These are phyloP conservation scores for Aspergillus clavatus DNA, from an alignment of 2,329 filamentous ascomycete genomes.

Conservation along the genomic window DNA sequence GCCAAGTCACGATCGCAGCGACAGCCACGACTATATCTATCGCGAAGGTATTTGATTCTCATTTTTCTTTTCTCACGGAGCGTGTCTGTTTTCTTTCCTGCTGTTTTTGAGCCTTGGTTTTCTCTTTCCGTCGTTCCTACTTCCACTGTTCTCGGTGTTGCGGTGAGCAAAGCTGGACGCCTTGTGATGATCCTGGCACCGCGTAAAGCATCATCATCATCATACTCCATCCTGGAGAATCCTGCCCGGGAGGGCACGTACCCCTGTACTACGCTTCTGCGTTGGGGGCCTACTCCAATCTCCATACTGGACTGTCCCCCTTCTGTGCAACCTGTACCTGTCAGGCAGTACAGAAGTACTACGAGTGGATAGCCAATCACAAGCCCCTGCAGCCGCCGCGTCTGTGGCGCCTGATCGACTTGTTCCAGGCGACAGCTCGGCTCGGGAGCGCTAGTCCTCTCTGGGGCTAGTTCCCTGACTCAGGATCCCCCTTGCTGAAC, in stretches of 20 bases:
- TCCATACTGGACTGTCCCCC: neutral
- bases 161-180: too few species aligned
- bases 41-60: slow-evolving; percentile 24
- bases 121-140: slow-evolving; percentile 1
- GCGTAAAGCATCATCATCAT: too few species aligned
- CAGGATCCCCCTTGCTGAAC: slow-evolving; percentile 17
- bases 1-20: slow-evolving; percentile 7
- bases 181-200: too few species aligned
- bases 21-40: slow-evolving; percentile 19
- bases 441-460: slow-evolving; percentile 35
- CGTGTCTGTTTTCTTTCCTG: slow-evolving; percentile 5
- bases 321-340: slow-evolving; percentile 7
- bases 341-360: slow-evolving; percentile 6
- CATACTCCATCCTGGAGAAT: too few species aligned
- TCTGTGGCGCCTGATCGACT: slow-evolving; percentile 26
- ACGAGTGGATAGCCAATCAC: slow-evolving; percentile 21
- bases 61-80: slow-evolving; percentile 7
- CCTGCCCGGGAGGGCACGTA: too few species aligned
- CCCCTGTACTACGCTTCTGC: too few species aligned
- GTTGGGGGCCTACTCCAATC: too few species aligned
- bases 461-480: slow-evolving; percentile 14
- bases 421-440: slow-evolving; percentile 14
- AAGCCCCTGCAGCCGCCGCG: slow-evolving; percentile 9
- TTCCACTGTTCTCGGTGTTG: too few species aligned
- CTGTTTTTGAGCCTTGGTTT: slow-evolving; percentile 5